Evolutionary conservation across 768 basidiomycete genomes (phyloP).

Genomic region (Chalciporus chontae): DNA sequence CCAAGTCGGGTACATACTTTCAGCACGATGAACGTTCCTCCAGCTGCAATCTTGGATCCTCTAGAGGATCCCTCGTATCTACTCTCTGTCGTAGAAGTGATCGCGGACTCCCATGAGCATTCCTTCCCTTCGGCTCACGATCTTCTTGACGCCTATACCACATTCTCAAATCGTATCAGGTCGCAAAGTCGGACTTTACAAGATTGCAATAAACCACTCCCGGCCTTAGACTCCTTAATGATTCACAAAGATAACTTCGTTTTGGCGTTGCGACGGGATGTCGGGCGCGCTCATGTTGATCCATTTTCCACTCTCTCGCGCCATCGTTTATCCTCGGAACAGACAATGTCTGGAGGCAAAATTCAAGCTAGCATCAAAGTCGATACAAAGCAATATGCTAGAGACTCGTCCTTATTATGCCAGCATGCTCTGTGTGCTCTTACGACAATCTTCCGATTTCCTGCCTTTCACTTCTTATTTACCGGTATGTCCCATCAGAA

Average conservation of each 20-base stretch:
- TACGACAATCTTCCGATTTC: conserved; percentile 49
- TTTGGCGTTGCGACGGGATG: conserved; percentile 48
- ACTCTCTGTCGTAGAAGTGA: conserved; percentile 42
- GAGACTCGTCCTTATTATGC: conserved; percentile 44
- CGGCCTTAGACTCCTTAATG: conserved; percentile 31
- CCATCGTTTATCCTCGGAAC: conserved; percentile 4
- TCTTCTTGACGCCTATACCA: conserved; percentile 58
- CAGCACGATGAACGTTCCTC: neutral
- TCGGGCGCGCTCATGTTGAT: conserved; percentile 40
- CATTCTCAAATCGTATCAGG: conserved; percentile 45
- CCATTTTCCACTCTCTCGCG: conserved; percentile 24
- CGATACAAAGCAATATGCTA: conserved; percentile 38
- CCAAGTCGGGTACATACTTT: neutral
- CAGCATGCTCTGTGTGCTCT: conserved; percentile 51
- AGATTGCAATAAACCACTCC: neutral
- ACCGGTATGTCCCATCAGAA: conserved; percentile 37
- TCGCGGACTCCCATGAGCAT: conserved; percentile 43
- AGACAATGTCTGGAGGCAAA: neutral
- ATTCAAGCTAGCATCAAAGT: conserved; percentile 18
- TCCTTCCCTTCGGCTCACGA: conserved; percentile 46
- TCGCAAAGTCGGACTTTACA: conserved; percentile 10
- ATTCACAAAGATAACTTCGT: conserved; percentile 33
- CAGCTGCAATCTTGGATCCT: neutral
- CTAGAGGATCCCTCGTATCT: conserved; percentile 28
- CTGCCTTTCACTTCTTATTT: conserved; percentile 43